These are phyloP conservation scores for Macrolepiota albuminosa DNA, from an alignment of 768 basidiomycete species.

Conservation along the genomic window DNA sequence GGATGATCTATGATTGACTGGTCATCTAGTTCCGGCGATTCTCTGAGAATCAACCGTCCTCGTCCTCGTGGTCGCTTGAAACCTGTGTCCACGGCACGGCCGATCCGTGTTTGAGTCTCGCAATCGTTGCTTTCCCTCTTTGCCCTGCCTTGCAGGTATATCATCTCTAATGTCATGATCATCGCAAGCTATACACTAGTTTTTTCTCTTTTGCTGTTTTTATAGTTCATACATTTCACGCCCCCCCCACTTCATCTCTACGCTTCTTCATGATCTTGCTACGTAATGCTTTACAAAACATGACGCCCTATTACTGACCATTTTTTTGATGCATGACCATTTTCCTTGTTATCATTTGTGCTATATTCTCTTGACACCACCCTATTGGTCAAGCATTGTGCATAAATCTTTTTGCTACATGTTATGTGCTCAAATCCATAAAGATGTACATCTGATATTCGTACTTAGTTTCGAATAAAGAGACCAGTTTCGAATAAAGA, in stretches of 20 bases:
- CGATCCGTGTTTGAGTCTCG: constrained; percentile 28
- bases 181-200: constrained; percentile 7
- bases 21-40: constrained; percentile 38
- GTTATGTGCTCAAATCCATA: constrained; percentile 2
- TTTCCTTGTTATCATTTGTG: constrained; percentile 11
- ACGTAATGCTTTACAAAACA: constrained; percentile 10
- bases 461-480: constrained; percentile 9
- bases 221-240: background rate
- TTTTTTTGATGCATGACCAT: constrained; percentile 4
- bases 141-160: background rate
- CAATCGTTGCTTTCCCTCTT: background rate
- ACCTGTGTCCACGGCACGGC: constrained; percentile 32
- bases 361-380: constrained; percentile 5
- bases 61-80: constrained; percentile 46
- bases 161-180: constrained; percentile 12
- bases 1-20: background rate
- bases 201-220: background rate
- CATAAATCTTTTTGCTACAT: constrained; percentile 5
- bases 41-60: constrained; percentile 43
- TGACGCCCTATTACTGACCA: constrained; percentile 1
- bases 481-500: too few species aligned
- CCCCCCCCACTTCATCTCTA: background rate
- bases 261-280: constrained; percentile 11
- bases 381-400: constrained; percentile 9
- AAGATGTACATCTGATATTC: constrained; percentile 13